Percentiles rank a stretch among this genome's conserved stretches.
These are phyloP conservation scores for Ceratobasidium sp. DNA, from an alignment of 1,284 basidiomycete species.

Conservation along the genomic window DNA sequence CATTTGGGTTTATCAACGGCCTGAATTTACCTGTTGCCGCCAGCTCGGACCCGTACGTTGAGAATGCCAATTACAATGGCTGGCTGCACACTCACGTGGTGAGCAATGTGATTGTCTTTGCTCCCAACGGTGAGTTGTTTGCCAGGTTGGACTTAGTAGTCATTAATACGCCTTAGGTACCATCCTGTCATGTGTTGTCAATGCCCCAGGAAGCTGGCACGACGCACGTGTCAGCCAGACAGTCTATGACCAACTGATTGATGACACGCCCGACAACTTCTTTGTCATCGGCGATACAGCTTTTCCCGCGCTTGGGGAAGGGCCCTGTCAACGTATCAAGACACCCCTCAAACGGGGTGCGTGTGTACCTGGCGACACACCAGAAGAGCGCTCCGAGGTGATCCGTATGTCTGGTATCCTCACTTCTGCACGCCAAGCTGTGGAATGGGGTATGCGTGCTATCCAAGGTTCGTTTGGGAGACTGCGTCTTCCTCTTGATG, in stretches of 20 bases:
- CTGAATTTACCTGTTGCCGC: constrained; percentile 53
- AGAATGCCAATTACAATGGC: too few relatives aligned
- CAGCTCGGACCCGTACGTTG: constrained; percentile 57
- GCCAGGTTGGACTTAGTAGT: too few relatives aligned
- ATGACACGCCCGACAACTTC: constrained; percentile 58
- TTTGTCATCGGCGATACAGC: constrained; percentile 64
- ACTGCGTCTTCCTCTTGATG: constrained; percentile 58
- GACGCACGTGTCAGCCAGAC: constrained; percentile 59
- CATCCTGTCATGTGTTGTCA: too few relatives aligned
- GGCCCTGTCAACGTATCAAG: constrained; percentile 54
- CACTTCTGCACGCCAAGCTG: constrained; percentile 60
- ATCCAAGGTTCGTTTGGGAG: constrained; percentile 63
- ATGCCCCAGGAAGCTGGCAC: constrained; percentile 66
- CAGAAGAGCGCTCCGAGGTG: constrained; percentile 54
- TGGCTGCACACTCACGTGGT: too few relatives aligned
- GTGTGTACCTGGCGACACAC: constrained; percentile 61
- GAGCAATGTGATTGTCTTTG: too few relatives aligned
- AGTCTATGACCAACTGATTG: constrained; percentile 59
- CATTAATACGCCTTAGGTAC: too few relatives aligned
- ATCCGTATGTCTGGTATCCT: constrained; percentile 56
- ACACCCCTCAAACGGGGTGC: too few relatives aligned
- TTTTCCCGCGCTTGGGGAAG: constrained; percentile 59
- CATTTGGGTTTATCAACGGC: constrained; percentile 59
- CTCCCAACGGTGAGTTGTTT: too few relatives aligned
- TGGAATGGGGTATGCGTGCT: constrained; percentile 63